These are phyloP conservation scores for Chaetoscypha palmicola DNA, from an alignment of 2,329 filamentous ascomycete species.

Conservation along the genomic window DNA sequence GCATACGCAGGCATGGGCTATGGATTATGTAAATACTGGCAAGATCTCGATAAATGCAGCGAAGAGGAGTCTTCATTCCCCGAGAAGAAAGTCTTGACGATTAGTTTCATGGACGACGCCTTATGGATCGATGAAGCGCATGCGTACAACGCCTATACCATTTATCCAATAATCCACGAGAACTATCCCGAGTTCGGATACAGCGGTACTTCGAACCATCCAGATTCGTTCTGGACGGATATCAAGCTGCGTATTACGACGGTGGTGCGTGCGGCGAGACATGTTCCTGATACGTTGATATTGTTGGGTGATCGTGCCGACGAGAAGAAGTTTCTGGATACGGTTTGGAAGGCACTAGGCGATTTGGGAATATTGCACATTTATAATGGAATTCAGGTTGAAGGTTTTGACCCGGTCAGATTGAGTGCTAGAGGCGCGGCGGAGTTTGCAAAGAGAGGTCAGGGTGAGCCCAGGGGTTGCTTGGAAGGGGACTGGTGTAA, in stretches of 20 bases:
- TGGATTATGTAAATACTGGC: slow-evolving; percentile 12
- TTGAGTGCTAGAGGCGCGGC: slow-evolving; percentile 13
- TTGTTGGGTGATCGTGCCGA: slow-evolving; percentile 10
- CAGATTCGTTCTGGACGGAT: slow-evolving; percentile 8
- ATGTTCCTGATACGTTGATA: slow-evolving; percentile 17
- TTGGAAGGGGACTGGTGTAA: slow-evolving; percentile 13
- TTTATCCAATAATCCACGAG: background rate
- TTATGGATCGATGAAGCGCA: slow-evolving; percentile 1
- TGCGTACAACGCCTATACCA: background rate
- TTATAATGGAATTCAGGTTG: background rate
- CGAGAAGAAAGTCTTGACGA: background rate
- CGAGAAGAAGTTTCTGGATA: slow-evolving; percentile 9
- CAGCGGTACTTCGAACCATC: background rate
- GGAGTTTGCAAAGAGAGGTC: slow-evolving; percentile 13
- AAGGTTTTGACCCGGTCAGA: slow-evolving; percentile 7
- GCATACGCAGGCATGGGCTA: slow-evolving; percentile 11
- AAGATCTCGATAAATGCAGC: slow-evolving; percentile 5
- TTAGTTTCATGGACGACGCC: slow-evolving; percentile 9
- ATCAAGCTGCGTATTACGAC: slow-evolving; percentile 6
- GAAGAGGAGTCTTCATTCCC: slow-evolving; percentile 5
- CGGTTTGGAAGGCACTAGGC: slow-evolving; percentile 10
- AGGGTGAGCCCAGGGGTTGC: slow-evolving; percentile 7
- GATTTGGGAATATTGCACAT: slow-evolving; percentile 4
- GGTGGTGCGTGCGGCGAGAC: background rate
- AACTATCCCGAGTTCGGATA: slow-evolving; percentile 6